Evolutionary conservation across 2,329 filamentous ascomycete species (phyloP).

Genomic region (Claviceps arundinis): DNA sequence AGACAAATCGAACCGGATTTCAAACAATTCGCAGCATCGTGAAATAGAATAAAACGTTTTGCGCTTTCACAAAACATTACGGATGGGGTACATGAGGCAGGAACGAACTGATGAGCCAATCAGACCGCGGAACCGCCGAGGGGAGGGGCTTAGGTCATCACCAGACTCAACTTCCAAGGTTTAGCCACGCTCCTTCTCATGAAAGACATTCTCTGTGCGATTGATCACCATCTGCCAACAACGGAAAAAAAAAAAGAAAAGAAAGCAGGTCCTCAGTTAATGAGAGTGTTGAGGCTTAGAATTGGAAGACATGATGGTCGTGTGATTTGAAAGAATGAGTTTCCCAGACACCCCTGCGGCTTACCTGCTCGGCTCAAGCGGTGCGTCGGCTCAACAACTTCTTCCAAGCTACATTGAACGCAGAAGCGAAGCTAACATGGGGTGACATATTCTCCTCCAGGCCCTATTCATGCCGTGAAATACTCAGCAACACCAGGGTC

Average conservation of each 20-base stretch:
- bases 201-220: too few relatives aligned
- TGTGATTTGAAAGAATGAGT: slow-evolving; percentile 20
- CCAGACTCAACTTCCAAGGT: background rate
- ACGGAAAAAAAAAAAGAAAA: too few relatives aligned
- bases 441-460: slow-evolving; percentile 22
- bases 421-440: background rate
- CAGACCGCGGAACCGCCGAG: background rate
- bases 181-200: background rate
- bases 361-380: slow-evolving; percentile 45
- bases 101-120: background rate
- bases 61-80: background rate
- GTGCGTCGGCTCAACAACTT: slow-evolving; percentile 21
- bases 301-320: background rate
- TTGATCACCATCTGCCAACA: background rate
- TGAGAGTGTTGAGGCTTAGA: background rate
- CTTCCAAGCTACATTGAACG: background rate
- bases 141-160: background rate
- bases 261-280: too few relatives aligned
- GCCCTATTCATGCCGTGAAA: slow-evolving; percentile 56
- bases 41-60: background rate
- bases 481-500: slow-evolving; percentile 62
- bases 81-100: background rate
- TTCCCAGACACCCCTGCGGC: slow-evolving; percentile 37
- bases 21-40: background rate
- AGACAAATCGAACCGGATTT: background rate